These are phyloP conservation scores for Bolboschoenus planiculmis DNA, from an alignment of 176 grass and related monocot genomes.

Conservation along the genomic window DNA sequence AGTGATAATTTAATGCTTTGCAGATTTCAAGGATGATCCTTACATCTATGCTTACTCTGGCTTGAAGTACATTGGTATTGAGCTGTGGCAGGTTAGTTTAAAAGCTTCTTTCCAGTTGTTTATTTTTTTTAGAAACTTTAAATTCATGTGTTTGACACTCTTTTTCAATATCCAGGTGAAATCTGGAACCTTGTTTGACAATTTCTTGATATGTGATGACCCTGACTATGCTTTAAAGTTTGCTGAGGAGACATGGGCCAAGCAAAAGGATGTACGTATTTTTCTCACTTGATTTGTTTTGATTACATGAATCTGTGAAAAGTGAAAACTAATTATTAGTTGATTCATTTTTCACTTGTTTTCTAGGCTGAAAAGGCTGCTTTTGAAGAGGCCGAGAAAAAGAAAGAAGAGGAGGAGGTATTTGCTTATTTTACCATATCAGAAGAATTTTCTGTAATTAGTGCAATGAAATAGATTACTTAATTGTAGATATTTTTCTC, in stretches of 20 bases:
- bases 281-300: background rate
- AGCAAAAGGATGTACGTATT: conserved; percentile 56
- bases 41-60: conserved; percentile 68
- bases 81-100: conserved; percentile 75
- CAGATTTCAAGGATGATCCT: conserved; percentile 95
- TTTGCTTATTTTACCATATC: conserved; percentile 9
- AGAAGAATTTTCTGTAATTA: background rate
- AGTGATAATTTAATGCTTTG: background rate
- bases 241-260: conserved; percentile 78
- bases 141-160: background rate
- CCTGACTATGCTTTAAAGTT: conserved; percentile 71
- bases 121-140: background rate
- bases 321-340: background rate
- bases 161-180: conserved; percentile 57
- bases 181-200: conserved; percentile 84
- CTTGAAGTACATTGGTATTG: conserved; percentile 92
- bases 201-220: conserved; percentile 72
- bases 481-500: background rate
- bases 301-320: background rate
- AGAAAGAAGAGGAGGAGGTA: conserved; percentile 79
- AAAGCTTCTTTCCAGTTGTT: background rate
- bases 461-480: background rate
- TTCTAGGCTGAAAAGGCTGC: conserved; percentile 84
- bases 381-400: conserved; percentile 90
- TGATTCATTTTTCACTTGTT: background rate